Conservation (phyloP, 2,329 filamentous ascomycete genomes). For the Talaromyces sp. region DNA sequence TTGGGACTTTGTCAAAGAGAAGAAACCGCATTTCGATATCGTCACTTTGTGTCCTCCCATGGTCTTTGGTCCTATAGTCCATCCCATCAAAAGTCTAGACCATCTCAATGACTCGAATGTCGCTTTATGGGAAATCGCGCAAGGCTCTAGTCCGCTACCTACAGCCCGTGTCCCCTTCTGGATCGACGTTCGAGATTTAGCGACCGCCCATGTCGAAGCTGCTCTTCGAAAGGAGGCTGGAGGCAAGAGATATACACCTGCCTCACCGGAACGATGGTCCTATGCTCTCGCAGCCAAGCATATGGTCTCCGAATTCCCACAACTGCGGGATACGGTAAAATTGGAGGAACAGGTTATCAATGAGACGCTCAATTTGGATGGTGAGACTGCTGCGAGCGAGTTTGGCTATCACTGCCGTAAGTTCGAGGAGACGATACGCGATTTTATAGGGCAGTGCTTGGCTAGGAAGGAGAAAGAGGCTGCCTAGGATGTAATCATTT, state of each 20-base stretch:
- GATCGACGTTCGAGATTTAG: slow-evolving; percentile 50
- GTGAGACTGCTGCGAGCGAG: slow-evolving; percentile 40
- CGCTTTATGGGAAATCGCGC: slow-evolving; percentile 42
- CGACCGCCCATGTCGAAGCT: slow-evolving; percentile 45
- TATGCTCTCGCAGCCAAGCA: slow-evolving; percentile 47
- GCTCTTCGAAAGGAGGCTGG: slow-evolving; percentile 34
- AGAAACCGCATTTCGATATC: slow-evolving; percentile 40
- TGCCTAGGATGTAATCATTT: neutral
- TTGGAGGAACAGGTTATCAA: neutral
- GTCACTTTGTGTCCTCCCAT: slow-evolving; percentile 48
- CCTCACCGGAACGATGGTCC: slow-evolving; percentile 46
- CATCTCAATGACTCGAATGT: slow-evolving; percentile 46
- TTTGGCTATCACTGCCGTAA: slow-evolving; percentile 38
- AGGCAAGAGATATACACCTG: slow-evolving; percentile 39
- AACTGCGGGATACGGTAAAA: slow-evolving; percentile 33
- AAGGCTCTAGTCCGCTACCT: slow-evolving; percentile 38
- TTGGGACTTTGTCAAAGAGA: slow-evolving; percentile 34
- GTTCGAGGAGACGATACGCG: slow-evolving; percentile 5
- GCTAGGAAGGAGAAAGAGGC: neutral
- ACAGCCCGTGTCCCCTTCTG: slow-evolving; percentile 30
- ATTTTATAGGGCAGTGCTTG: slow-evolving; percentile 4
- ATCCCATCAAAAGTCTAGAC: slow-evolving; percentile 35
- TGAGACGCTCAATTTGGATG: slow-evolving; percentile 42
- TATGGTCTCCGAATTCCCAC: slow-evolving; percentile 40
- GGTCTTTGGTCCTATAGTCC: slow-evolving; percentile 46